Conservation (phyloP, 73 alveolate species). For the Strombidium stylifer region DNA sequence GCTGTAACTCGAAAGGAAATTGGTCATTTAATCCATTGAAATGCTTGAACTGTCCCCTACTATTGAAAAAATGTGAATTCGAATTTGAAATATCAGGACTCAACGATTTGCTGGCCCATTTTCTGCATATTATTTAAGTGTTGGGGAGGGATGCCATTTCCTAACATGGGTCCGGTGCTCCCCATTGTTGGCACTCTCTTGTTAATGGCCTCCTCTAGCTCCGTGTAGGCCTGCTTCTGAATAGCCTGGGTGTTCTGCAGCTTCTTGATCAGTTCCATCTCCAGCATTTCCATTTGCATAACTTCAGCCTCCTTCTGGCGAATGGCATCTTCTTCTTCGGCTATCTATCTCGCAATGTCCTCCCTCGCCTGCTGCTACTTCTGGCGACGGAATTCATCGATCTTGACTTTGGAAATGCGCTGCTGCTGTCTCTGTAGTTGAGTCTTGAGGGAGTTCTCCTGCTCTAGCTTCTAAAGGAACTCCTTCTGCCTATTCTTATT, state of each 20-base stretch:
- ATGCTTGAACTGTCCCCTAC: too few species aligned
- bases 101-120: too few species aligned
- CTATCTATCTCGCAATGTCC: conserved; percentile 30
- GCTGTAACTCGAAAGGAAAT: too few species aligned
- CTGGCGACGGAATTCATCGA: conserved; percentile 17
- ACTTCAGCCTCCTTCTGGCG: conserved; percentile 49
- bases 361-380: conserved; percentile 31
- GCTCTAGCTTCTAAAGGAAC: conserved; percentile 1
- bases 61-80: too few species aligned
- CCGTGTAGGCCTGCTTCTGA: conserved; percentile 59
- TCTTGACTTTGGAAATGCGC: conserved; percentile 35
- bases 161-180: too few species aligned
- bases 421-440: conserved; percentile 31
- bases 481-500: conserved; percentile 20
- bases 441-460: conserved; percentile 17
- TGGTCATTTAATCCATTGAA: too few species aligned
- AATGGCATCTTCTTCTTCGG: conserved; percentile 33
- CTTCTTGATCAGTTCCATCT: conserved; percentile 66
- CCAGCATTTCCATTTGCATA: conserved; percentile 66
- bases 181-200: background rate
- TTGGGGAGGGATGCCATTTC: too few species aligned
- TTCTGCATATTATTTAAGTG: too few species aligned
- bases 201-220: conserved; percentile 49
- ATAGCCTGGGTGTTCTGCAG: conserved; percentile 61
- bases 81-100: too few species aligned